Base-by-base conservation (phyloP, 1,139 yeast genomes). In the Candida frijolesensis region DNA sequence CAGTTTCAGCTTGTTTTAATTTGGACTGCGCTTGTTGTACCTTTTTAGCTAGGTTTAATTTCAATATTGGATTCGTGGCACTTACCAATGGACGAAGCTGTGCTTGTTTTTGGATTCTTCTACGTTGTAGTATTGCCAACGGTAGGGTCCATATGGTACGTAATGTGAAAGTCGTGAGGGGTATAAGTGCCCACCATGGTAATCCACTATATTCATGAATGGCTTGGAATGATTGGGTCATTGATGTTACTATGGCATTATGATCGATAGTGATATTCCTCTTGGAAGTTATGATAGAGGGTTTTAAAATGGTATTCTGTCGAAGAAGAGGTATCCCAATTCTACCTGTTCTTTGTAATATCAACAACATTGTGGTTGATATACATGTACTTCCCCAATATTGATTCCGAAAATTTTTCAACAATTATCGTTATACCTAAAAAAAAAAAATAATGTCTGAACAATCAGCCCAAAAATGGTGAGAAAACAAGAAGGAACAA, bases 161-260 rank as follows among this genome's bases (percentile, higher is more conserved):
- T 27, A 91, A 65, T 0, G 83, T 70, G 32, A 90, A 65, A 0
- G 97, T 89, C 0, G 89, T 70, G 16, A 84, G 41, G 0, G 98
- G 98, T 9, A 92, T 86, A 39, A 91, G 68, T 0, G 82, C 82
- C 78, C 90, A 84, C 97, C 97, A 92, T 10, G 96, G 89, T 6
- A 90, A 61, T 0, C 89, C 89, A 0, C 87, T 67, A 15, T 64
- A 57, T 10, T 76, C 68, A 63, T 87, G 92, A 0, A 81, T 51
- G 0, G 74, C 54, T 51, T 79, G 80, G 14, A 84, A 60, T 1
- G 78, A 58, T 27, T 72, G 74, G 1, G 84, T 78, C 48, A 78
- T 56, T 0, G 71, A 55, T 12, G 59, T 56, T 14, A 72, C 66
- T n/a, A 71, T 46, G 15, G 62, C 56, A 37, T 54, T 53, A 43